Base-by-base conservation (phyloP, 306 rosid species). In the Vigna radiata region DNA sequence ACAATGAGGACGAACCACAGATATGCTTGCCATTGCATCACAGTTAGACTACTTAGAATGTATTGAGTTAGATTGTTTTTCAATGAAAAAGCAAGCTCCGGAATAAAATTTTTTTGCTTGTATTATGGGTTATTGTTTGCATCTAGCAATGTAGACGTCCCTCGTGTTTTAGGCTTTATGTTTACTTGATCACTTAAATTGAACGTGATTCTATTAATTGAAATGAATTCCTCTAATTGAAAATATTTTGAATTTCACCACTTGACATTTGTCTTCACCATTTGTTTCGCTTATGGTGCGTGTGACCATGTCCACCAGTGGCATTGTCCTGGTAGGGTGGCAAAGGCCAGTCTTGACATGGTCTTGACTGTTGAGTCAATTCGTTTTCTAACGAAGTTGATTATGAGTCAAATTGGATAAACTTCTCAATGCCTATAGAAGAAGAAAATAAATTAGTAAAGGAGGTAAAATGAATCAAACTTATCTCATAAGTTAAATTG, bases 361-460 rank as follows among this genome's bases (percentile, higher is more conserved):
- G 50, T 76, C 58, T 50, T 16, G 16, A 59, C 50, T 14, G n/a
- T 46, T 2, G 46, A 46, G 44, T 76, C 77, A 55, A 69, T 60
- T 62, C 52, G 55, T 70, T 69, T 62, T 16, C 48, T 70, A 44
- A 53, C 39, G 19, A 60, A 68, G 75, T 78, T 80, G 66, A 43
- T 48, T 58, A 62, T 0, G 15, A 16, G 68, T 37, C 4, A 37
- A 39, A 8, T 64, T 64, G 70, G 31, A 64, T 39, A 39, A 64
- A 17, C 10, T 64, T 64, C 4, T 10, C 10, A 10, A 9, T 17
- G 19, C n/a, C 8, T 9, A 4, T 33, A 37, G 8, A 36, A 37
- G 29, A 39, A 39, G 10, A 18, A 18, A 65, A 18, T 19, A 5
- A 66, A 6, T 36, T 16, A 66, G 43, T 12, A 43, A 43, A 66